Evolutionary conservation across 2,329 filamentous ascomycete genomes (phyloP), one percentile per base, ranked within the genome.

Genomic region (Trichoderma koningiopsis): DNA sequence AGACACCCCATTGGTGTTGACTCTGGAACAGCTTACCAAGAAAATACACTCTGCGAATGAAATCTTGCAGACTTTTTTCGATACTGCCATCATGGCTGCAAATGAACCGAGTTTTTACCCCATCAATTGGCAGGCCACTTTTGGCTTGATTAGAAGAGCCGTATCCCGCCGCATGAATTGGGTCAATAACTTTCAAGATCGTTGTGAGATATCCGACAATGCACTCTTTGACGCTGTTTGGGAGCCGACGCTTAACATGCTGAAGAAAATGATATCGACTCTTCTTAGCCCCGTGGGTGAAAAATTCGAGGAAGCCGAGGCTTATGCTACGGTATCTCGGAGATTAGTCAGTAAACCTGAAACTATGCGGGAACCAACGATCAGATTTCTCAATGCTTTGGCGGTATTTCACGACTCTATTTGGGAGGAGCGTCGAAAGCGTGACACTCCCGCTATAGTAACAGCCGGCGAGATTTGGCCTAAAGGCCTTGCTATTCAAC

Each of bases 171-270:
- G 68, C 2, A 14, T 67, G 8, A 11, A 19, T 11, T n/a, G 10
- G 5, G 19, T 52, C 7, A 60, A 70, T 19, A 35, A n/a, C 43
- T 68, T 68, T 22, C 68, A 70, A 27, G 63, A 62, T 31, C 24
- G 37, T 5, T 31, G 24, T 35, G n/a, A 57, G 13, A 31, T 57
- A 43, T 67, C 68, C 2, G 63, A 70, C 37, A 29, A 68, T 33
- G 33, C 52, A n/a, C 19, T 70, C 4, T 68, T 33, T 40, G 35
- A 70, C 2, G 60, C 37, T 11, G 16, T 70, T 6, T 70, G 68
- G 68, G 5, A 61, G 56, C 68, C 62, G 40, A 70, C 68, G 5
- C 27, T 33, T 19, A 16, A 24, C 62, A 57, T 70, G 68, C 33
- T 70, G 22, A 16, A 52, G 37, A 37, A 43, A 16, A 53, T 59